These are phyloP conservation scores for Echinosophora koreensis DNA, from an alignment of 306 rosid species.

Conservation along the genomic window DNA sequence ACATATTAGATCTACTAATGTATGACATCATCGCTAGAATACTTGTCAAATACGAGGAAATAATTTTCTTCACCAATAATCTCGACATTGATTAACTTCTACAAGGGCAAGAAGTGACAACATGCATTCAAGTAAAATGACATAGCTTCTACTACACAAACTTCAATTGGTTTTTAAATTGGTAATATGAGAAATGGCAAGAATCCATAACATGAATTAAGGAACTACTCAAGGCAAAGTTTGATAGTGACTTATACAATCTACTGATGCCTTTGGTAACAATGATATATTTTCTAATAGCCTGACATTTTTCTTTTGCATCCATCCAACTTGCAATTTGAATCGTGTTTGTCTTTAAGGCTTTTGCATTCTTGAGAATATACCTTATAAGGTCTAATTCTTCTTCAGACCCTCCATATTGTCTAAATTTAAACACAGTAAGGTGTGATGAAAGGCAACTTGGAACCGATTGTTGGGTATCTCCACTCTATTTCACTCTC, in stretches of 20 bases:
- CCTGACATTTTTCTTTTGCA: too few species aligned
- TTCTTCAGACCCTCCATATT: not conserved
- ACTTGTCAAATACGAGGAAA: too few species aligned
- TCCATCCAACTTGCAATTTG: not conserved
- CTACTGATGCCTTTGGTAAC: not conserved
- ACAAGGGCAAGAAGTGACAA: too few species aligned
- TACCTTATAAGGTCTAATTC: not conserved
- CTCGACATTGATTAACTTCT: too few species aligned
- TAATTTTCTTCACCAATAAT: too few species aligned
- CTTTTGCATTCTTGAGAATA: not conserved
- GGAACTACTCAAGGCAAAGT: too few species aligned
- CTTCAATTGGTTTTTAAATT: too few species aligned
- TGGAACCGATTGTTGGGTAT: not conserved
- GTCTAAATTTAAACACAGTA: not conserved
- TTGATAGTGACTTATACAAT: not conserved
- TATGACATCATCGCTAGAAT: too few species aligned
- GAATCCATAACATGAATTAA: not conserved
- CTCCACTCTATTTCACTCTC: not conserved
- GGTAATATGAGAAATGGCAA: too few species aligned
- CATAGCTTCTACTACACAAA: too few species aligned
- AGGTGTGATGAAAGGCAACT: slow-evolving; percentile 24
- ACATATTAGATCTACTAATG: too few species aligned
- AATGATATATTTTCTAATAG: not conserved
- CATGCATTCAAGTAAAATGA: too few species aligned
- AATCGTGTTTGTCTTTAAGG: not conserved